Base-by-base conservation (phyloP, 805 yeast genomes). In the Candida argentea region DNA sequence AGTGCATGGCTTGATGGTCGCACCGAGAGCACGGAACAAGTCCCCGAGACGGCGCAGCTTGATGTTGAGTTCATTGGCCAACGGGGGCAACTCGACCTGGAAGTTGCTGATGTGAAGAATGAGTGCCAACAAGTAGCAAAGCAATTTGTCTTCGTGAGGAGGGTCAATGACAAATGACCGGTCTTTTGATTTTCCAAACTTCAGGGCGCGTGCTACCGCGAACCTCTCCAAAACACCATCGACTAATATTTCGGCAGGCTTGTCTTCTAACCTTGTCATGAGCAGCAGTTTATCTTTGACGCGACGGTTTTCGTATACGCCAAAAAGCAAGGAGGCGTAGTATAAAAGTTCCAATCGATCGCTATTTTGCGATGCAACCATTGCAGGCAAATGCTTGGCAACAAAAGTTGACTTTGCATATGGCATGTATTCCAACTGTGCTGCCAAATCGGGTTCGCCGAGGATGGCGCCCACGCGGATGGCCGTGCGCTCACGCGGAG, bases 151-250 rank as follows among this genome's bases (percentile, higher is more conserved):
- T 52, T 85, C 95, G 46, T 74, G 72, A 43, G 73, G 78, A 22
- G 97, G 95, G 47, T 91, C 96, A 35, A 91, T 71, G 36, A 70
- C 63, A 50, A 71, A 89, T n/a, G 78, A 67, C 41, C 77, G 70
- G 37, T 78, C 85, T 48, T 77, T 79, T n/a, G 81, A 59, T 51
- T 72, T 76, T 33, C 91, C 93, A 37, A 73, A 68, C 28, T 64
- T 68, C 5, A 82, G 73, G 5, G 83, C 65, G 42, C 69, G 71
- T 17, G 68, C 46, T 16, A 77, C 69, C 9, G 96, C 70, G 54
- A 85, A 91, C 34, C 80, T 67, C 27, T 68, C 68, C 34, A 91
- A 55, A 19, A 84, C 53, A 22, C 83, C 82, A 43, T 81, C 87
- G 5, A 86, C 56, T 15, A 89, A 61, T 3, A 63, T 45, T 33